Evolutionary conservation across 2,329 filamentous ascomycete genomes (phyloP).

Genomic region (Lasiodiplodia gonubiensis): DNA sequence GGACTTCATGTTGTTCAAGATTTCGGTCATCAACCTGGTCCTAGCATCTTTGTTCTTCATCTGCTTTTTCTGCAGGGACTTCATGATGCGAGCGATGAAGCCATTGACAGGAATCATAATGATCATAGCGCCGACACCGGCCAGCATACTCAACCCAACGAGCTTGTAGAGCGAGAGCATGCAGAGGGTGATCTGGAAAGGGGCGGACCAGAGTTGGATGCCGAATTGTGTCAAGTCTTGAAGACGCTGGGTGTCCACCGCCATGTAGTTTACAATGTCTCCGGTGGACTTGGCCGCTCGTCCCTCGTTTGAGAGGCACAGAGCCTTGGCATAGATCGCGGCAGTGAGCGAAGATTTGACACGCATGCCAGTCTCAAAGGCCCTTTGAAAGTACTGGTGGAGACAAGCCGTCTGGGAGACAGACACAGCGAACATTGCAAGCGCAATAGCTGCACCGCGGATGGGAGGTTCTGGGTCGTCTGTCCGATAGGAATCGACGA

Average conservation of each 20-base stretch:
- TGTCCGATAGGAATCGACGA: constrained; percentile 75
- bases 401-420: constrained; percentile 86
- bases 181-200: constrained; percentile 94
- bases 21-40: constrained; percentile 93
- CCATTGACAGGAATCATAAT: constrained; percentile 97
- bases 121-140: constrained; percentile 92
- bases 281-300: constrained; percentile 87
- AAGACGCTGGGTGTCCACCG: constrained; percentile 92
- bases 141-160: constrained; percentile 94
- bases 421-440: constrained; percentile 91
- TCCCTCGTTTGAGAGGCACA: constrained; percentile 91
- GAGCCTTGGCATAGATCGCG: constrained; percentile 89
- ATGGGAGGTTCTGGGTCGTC: constrained; percentile 75
- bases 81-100: constrained; percentile 89
- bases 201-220: constrained; percentile 94
- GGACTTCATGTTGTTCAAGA: constrained; percentile 99
- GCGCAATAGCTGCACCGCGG: constrained; percentile 82
- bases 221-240: constrained; percentile 95
- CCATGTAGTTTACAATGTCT: constrained; percentile 99
- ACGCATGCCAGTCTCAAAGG: constrained; percentile 95
- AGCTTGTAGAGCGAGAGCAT: constrained; percentile 95
- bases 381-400: constrained; percentile 96
- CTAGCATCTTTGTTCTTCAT: constrained; percentile 99
- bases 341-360: constrained; percentile 91
- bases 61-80: constrained; percentile 89